Evolutionary conservation across 768 basidiomycete species (phyloP), one percentile per base, ranked within the genome.

Genomic region (Macrolepiota albuminosa): DNA sequence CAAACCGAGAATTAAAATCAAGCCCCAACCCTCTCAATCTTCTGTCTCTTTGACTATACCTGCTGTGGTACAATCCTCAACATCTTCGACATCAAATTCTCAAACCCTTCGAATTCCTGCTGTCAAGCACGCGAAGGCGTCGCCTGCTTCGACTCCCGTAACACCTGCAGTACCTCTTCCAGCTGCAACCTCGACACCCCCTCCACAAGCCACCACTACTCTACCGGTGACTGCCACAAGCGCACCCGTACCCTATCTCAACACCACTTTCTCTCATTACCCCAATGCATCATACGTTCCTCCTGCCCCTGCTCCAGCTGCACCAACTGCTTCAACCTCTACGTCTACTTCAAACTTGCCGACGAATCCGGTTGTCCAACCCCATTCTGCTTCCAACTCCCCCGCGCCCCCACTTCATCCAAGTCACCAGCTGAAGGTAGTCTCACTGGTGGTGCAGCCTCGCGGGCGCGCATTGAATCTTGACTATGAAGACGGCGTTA

Each of bases 401-500:
- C 76, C 80, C 36, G 70, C 74, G 6, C 72, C 77, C 26, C 66
- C 73, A 8, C 70, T 73, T 43, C 71, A 74, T 54, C 69, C 73
- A 31, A 74, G 68, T 37, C 80, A 80, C 56, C 82, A 78, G 56
- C 72, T 90, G 60, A 82, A 80, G 62, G 76, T 75, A 42, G 76
- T 88, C 39, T 76, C 69, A n/a, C 67, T 88, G 57, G 74, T 72
- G 42, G 79, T 84, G n/a, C 76, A 84, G 51, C 90, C 90, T 11
- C 73, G 72, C 10, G 85, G 82, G 34, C 77, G 91, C 43, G 74
- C 74, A 21, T 71, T 93, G 42, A 74, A 73, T 34, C 74, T 93
- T 34, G 85, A 90, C 65, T 73, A 84, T 57, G 77, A 77, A 46
- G 88, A 91, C 55, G 88, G 90, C 4, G 91, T 93, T 51, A 84